Evolutionary conservation across 176 grass and related monocot species (phyloP).

Genomic region (Urochloa ruziziensis): DNA sequence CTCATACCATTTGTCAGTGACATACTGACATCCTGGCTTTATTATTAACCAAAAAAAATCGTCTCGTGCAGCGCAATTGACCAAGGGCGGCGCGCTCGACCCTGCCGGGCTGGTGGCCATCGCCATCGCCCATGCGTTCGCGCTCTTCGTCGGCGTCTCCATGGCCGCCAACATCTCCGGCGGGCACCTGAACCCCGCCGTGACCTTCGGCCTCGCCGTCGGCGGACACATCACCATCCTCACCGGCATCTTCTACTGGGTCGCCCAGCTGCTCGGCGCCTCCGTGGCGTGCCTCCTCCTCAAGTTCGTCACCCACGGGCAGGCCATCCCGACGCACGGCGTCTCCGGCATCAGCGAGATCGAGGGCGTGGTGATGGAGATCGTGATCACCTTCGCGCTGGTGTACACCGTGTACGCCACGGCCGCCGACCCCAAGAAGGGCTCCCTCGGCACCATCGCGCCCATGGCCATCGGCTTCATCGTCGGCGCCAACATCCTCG

Average conservation of each 20-base stretch:
- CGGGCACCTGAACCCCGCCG: slow-evolving; percentile 88
- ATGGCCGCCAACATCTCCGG: slow-evolving; percentile 92
- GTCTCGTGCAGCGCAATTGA: slow-evolving; percentile 51
- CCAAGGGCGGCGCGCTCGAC: slow-evolving; percentile 56
- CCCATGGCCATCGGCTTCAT: slow-evolving; percentile 92
- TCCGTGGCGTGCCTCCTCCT: slow-evolving; percentile 77
- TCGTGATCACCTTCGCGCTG: slow-evolving; percentile 79
- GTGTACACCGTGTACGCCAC: slow-evolving; percentile 97
- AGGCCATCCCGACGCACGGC: slow-evolving; percentile 73
- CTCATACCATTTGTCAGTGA: background rate
- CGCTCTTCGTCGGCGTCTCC: slow-evolving; percentile 76
- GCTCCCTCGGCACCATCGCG: slow-evolving; percentile 68
- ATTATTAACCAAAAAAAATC: background rate
- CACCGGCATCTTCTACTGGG: slow-evolving; percentile 82
- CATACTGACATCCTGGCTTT: too few relatives aligned
- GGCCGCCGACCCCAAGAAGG: slow-evolving; percentile 87
- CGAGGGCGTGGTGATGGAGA: slow-evolving; percentile 77
- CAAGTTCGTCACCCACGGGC: slow-evolving; percentile 73
- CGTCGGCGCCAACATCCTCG: slow-evolving; percentile 88
- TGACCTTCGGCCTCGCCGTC: slow-evolving; percentile 80
- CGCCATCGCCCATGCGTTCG: slow-evolving; percentile 73
- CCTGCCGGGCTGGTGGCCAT: slow-evolving; percentile 77
- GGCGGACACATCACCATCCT: slow-evolving; percentile 92
- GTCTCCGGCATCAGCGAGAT: slow-evolving; percentile 68
- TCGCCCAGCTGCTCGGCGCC: slow-evolving; percentile 79